Evolutionary conservation across 176 grass and related monocot species (phyloP), one percentile per base, ranked within the genome.

Genomic region (Dactylis glomerata): DNA sequence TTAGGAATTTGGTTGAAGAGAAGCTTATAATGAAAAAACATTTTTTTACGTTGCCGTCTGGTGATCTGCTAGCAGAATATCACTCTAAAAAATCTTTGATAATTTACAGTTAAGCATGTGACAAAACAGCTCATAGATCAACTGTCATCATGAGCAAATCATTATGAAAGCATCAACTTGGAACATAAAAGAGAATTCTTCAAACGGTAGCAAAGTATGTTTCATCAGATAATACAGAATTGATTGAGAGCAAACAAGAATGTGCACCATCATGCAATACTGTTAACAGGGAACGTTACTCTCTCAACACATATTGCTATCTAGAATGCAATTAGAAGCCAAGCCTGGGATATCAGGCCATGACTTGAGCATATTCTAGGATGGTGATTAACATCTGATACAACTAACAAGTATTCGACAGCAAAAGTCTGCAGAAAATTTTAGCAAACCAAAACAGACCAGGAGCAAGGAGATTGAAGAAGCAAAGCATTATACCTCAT

Each of bases 401-500:
- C 5, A 46, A 44, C 24, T 45, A 68, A 1, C 1, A 30, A 66
- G n/a, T 58, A 30, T 15, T 76, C n/a, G 47, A 62, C 49, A 79
- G n/a, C 24, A 40, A 40, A 57, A 76, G 45, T 2, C 7, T 56
- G 26, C 26, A 76, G 45, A 23, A 24, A 40, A 87, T n/a, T n/a
- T n/a, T n/a, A n/a, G n/a, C n/a, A n/a, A n/a, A n/a, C n/a, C n/a
- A n/a, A n/a, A n/a, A 76, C 13, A 22, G 6, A 13, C 47, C 16
- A 40, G 28, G 46, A 14, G 40, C 17, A 73, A 86, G 30, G 80
- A 22, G 38, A 73, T 49, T 51, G 0, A 75, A 31, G 8, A 42
- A 36, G 31, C 50, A 26, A 5, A 70, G n/a, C 68, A 40, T 44
- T 86, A 75, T 85, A 89, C 88, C 83, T 89, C 62, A 89, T 89